Evolutionary conservation across 2,329 filamentous ascomycete genomes (phyloP).

Genomic region (Mycosphaerelloides madeirae): DNA sequence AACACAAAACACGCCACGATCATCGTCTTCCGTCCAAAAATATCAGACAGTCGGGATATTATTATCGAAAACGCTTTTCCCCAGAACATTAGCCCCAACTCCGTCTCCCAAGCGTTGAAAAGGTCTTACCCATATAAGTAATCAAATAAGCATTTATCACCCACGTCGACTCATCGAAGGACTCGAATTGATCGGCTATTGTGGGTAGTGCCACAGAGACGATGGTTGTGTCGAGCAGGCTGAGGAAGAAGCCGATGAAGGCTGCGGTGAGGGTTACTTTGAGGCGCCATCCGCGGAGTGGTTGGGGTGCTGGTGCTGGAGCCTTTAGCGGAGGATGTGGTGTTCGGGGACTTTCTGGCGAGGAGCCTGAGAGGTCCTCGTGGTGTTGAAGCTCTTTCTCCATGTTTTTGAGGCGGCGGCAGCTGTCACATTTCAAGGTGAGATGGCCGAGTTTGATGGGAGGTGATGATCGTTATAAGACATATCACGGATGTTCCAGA

Average conservation of each 20-base stretch:
- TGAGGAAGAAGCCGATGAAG: slow-evolving; percentile 50
- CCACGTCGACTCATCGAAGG: slow-evolving; percentile 24
- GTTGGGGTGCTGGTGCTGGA: too few relatives aligned
- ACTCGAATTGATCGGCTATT: slow-evolving; percentile 51
- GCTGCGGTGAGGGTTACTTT: slow-evolving; percentile 38
- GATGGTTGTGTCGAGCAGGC: slow-evolving; percentile 57
- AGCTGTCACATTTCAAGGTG: too few relatives aligned
- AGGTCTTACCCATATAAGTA: slow-evolving; percentile 43
- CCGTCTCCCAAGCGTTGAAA: too few relatives aligned
- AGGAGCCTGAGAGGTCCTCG: too few relatives aligned
- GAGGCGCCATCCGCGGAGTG: slow-evolving; percentile 2
- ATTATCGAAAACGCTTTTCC: slow-evolving; percentile 48
- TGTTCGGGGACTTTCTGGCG: too few relatives aligned
- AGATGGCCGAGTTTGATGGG: too few relatives aligned
- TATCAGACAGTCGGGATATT: slow-evolving; percentile 52
- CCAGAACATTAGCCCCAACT: too few relatives aligned
- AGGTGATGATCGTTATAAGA: too few relatives aligned
- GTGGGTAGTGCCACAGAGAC: slow-evolving; percentile 55
- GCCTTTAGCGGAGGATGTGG: too few relatives aligned
- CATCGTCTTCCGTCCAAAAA: slow-evolving; percentile 51
- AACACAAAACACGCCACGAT: slow-evolving; percentile 49
- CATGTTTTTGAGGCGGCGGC: too few relatives aligned
- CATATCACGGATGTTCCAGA: too few relatives aligned
- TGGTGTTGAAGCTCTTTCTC: too few relatives aligned
- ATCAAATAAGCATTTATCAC: slow-evolving; percentile 33